Conservation (phyloP, 148 eudicot species). For the Camellia sinensis region DNA sequence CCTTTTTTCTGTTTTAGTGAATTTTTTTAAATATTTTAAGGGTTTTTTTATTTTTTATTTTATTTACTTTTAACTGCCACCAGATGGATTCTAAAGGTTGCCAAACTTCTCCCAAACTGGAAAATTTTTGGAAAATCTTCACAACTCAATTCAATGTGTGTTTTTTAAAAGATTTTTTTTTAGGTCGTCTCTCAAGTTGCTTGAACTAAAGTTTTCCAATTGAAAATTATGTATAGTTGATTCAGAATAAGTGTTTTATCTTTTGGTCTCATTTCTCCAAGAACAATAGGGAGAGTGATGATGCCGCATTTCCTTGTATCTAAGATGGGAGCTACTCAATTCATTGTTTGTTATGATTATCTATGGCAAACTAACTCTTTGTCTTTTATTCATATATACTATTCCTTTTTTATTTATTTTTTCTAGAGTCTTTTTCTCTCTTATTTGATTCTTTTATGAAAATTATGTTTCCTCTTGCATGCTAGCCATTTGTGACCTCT, state of each 20-base stretch:
- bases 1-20: too few species aligned
- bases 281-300: not conserved
- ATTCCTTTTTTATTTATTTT: not conserved
- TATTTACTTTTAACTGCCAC: not conserved
- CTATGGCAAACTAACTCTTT: not conserved
- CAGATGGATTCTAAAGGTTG: not conserved
- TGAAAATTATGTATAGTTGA: constrained; percentile 1
- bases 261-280: constrained; percentile 1
- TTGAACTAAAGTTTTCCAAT: not conserved
- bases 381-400: not conserved
- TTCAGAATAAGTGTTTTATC: not conserved
- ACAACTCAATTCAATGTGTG: not conserved
- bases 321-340: not conserved
- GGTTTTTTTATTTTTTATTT: too few species aligned
- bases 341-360: not conserved
- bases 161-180: not conserved
- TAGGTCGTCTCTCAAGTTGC: not conserved
- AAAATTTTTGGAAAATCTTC: not conserved
- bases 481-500: not conserved
- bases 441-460: not conserved
- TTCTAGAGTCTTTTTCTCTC: not conserved
- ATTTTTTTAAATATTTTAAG: too few species aligned
- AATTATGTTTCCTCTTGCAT: not conserved
- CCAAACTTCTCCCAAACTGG: not conserved
- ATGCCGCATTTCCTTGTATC: not conserved